phyloP scores from a whole-genome alignment of 768 basidiomycete species.

The Boletus patriciae region DNA sequence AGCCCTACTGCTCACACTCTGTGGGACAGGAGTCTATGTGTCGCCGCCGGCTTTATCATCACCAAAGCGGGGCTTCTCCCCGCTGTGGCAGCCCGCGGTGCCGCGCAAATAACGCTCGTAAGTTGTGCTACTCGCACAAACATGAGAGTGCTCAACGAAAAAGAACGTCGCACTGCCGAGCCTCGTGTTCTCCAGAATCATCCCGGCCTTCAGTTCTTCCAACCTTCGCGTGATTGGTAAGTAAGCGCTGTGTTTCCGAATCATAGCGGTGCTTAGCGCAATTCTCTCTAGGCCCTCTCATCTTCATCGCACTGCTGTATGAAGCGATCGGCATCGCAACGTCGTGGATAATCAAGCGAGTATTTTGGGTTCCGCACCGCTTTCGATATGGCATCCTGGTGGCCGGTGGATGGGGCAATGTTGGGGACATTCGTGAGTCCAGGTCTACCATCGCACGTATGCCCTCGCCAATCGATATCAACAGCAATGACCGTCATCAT shows the following conservation, averaged over 20 bases:
- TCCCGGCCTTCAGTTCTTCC: conserved; percentile 60
- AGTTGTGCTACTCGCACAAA: background rate
- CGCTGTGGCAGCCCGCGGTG: conserved; percentile 54
- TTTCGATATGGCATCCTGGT: conserved; percentile 71
- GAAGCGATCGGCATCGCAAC: conserved; percentile 53
- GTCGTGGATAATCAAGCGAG: conserved; percentile 54
- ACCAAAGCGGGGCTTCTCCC: conserved; percentile 65
- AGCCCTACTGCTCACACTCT: conserved; percentile 2
- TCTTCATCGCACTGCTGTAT: conserved; percentile 62
- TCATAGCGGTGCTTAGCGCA: background rate
- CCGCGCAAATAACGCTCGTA: conserved; percentile 61
- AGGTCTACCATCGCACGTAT: background rate
- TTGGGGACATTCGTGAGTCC: conserved; percentile 65
- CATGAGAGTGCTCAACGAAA: background rate
- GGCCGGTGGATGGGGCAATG: conserved; percentile 69
- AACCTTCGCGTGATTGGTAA: conserved; percentile 57
- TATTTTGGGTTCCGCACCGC: conserved; percentile 78
- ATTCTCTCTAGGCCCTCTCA: conserved; percentile 51
- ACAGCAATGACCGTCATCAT: conserved; percentile 65
- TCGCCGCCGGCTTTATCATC: conserved; percentile 53
- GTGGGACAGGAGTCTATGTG: conserved; percentile 50
- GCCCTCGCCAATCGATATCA: background rate
- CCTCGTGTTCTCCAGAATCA: conserved; percentile 70
- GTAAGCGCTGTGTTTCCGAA: conserved; percentile 5
- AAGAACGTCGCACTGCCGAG: conserved; percentile 61